These are phyloP conservation scores for Fusarium sarcochroum DNA, from an alignment of 2,329 filamentous ascomycete species.

Conservation along the genomic window DNA sequence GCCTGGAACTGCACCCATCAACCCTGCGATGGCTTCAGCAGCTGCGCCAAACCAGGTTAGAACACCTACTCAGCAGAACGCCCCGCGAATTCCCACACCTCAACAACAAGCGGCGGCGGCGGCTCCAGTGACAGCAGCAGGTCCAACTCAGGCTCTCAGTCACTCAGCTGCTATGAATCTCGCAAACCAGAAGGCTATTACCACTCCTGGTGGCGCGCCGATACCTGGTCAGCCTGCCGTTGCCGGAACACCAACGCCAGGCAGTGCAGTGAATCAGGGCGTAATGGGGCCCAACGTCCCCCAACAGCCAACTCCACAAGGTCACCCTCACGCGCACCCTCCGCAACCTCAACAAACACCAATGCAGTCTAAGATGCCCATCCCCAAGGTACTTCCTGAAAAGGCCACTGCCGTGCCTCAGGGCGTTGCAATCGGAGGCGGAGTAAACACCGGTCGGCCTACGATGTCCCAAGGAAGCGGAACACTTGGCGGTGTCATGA, in stretches of 20 bases:
- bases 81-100: conserved; percentile 64
- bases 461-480: conserved; percentile 85
- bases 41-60: conserved; percentile 57
- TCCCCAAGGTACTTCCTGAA: conserved; percentile 82
- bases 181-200: conserved; percentile 60
- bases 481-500: conserved; percentile 84
- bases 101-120: conserved; percentile 62
- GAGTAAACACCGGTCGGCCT: conserved; percentile 77
- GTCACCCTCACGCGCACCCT: conserved; percentile 65
- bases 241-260: conserved; percentile 50
- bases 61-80: conserved; percentile 65
- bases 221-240: conserved; percentile 51
- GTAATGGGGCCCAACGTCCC: conserved; percentile 52
- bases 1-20: conserved; percentile 61
- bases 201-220: conserved; percentile 53
- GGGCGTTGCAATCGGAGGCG: conserved; percentile 78
- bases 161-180: conserved; percentile 66
- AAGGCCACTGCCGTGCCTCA: conserved; percentile 78
- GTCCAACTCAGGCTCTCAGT: conserved; percentile 60
- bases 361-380: conserved; percentile 78
- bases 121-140: conserved; percentile 55
- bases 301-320: conserved; percentile 52
- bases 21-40: conserved; percentile 60
- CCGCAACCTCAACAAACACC: conserved; percentile 58
- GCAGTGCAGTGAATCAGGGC: conserved; percentile 50